Percentiles rank a stretch among this genome's conserved stretches.
Evolutionary conservation across 257 asterid species (phyloP).

Genomic region (Penstemon newberryi): DNA sequence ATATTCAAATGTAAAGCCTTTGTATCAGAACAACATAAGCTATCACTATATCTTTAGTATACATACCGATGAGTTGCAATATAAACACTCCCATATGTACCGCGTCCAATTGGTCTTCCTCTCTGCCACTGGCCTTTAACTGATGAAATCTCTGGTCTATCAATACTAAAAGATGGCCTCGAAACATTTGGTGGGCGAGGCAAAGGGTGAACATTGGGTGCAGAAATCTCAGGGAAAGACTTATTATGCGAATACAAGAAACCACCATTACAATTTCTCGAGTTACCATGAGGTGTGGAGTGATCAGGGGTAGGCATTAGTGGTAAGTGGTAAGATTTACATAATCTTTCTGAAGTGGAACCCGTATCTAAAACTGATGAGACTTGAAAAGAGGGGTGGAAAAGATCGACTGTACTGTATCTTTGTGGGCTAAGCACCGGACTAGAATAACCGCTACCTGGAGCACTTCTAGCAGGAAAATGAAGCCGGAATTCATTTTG

Average conservation of each 20-base stretch:
- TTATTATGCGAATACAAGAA: constrained; percentile 35
- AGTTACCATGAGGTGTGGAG: constrained; percentile 47
- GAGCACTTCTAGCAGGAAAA: constrained; percentile 73
- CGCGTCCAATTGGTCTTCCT: constrained; percentile 77
- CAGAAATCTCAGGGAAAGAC: constrained; percentile 46
- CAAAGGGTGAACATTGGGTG: constrained; percentile 54
- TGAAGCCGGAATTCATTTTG: constrained; percentile 35
- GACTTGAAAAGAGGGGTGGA: constrained; percentile 37
- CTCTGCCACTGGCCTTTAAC: constrained; percentile 73
- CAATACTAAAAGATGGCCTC: constrained; percentile 48
- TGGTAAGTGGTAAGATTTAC: constrained; percentile 33
- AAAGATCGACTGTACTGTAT: constrained; percentile 50
- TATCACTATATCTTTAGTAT: not conserved
- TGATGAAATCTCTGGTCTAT: constrained; percentile 41
- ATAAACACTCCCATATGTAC: constrained; percentile 86
- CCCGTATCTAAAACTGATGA: constrained; percentile 29
- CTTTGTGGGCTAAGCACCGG: constrained; percentile 71
- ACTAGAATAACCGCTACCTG: constrained; percentile 66
- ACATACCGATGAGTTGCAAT: constrained; percentile 75
- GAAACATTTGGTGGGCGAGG: constrained; percentile 75
- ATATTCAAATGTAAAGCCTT: not conserved
- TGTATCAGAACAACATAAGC: constrained; percentile 15
- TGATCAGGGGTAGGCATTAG: constrained; percentile 42
- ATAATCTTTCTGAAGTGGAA: constrained; percentile 38
- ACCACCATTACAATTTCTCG: constrained; percentile 24